Percentiles rank a stretch among this genome's conserved stretches.
These are phyloP conservation scores for Chimonanthus salicifolius DNA, from an alignment of 164 flowering plant species.

Conservation along the genomic window DNA sequence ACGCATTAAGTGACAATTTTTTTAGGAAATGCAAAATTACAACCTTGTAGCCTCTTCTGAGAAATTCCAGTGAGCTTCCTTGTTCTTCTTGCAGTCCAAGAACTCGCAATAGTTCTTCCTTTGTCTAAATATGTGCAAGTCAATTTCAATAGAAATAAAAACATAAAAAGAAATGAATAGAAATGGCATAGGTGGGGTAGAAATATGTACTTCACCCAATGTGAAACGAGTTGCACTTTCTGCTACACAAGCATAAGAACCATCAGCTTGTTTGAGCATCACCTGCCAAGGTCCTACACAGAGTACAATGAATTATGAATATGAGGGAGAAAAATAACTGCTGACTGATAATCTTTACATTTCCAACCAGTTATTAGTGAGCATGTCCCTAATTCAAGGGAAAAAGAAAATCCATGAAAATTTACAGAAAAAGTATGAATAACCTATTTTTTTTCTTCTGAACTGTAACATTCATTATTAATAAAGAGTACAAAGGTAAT, in stretches of 20 bases:
- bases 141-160: not conserved
- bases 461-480: too few species aligned
- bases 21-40: not conserved
- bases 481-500: too few species aligned
- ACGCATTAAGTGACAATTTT: too few species aligned
- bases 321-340: not conserved
- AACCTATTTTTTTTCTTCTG: too few species aligned
- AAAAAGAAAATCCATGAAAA: not conserved
- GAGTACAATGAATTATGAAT: not conserved
- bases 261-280: conserved; percentile 93
- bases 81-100: conserved; percentile 88
- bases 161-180: not conserved
- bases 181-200: not conserved
- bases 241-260: conserved; percentile 86
- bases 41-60: conserved; percentile 95
- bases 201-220: conserved; percentile 64
- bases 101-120: conserved; percentile 92
- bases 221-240: conserved; percentile 91
- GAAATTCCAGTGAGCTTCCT: conserved; percentile 92
- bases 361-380: not conserved
- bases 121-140: conserved; percentile 43
- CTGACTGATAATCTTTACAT: not conserved
- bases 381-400: not conserved
- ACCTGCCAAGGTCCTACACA: conserved; percentile 98
- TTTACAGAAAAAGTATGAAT: too few species aligned